Evolutionary conservation across 164 flowering plant species (phyloP).

Genomic region (Vitis rupestris): DNA sequence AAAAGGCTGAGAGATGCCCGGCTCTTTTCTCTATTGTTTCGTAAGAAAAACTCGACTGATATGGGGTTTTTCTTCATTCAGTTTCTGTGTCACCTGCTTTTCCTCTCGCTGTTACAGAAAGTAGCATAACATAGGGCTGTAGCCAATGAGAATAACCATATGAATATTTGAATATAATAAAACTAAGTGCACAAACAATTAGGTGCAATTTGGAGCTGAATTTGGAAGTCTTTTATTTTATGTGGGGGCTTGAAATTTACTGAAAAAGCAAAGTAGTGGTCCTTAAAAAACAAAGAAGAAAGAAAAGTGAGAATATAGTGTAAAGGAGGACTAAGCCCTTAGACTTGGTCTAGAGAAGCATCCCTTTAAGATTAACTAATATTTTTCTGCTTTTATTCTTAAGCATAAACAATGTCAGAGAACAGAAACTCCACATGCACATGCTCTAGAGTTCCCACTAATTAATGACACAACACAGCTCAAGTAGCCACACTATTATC

Average conservation of each 20-base stretch:
- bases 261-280: constrained; percentile 14
- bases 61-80: neutral
- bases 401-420: constrained; percentile 15
- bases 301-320: constrained; percentile 13
- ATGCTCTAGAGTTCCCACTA: constrained; percentile 16
- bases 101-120: no score
- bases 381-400: constrained; percentile 5
- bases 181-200: no score
- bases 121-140: no score
- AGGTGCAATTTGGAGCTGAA: neutral
- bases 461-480: constrained; percentile 2
- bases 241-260: neutral
- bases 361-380: constrained; percentile 14
- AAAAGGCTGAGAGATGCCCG: neutral
- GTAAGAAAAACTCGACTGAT: neutral
- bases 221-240: neutral
- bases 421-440: constrained; percentile 22
- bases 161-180: no score
- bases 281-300: constrained; percentile 17
- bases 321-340: constrained; percentile 18
- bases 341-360: constrained; percentile 23
- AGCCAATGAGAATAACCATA: no score
- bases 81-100: no score
- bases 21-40: neutral
- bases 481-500: constrained; percentile 1